These are phyloP conservation scores for Cladosporium sp. DNA, from an alignment of 2,329 filamentous ascomycete genomes.

Conservation along the genomic window DNA sequence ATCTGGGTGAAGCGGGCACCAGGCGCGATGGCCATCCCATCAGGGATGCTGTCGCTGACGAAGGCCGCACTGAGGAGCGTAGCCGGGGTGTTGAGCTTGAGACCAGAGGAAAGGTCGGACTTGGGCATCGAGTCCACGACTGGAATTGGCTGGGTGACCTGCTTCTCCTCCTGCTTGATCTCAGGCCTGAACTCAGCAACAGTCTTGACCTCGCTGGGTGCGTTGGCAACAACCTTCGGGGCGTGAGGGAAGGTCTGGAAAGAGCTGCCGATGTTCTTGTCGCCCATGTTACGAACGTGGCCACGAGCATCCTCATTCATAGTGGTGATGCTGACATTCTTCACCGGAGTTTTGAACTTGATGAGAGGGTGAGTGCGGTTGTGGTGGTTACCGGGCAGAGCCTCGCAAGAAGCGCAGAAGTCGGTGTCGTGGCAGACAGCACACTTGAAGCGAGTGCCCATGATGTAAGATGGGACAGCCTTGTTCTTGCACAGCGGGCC, in stretches of 20 bases:
- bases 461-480: constrained; percentile 62
- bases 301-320: constrained; percentile 73
- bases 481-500: constrained; percentile 74
- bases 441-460: constrained; percentile 92
- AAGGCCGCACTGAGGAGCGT: constrained; percentile 64
- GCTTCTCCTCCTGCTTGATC: constrained; percentile 26
- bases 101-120: neutral
- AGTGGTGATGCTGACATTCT: constrained; percentile 83
- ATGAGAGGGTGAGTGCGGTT: constrained; percentile 96
- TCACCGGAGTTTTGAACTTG: constrained; percentile 93
- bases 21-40: constrained; percentile 71
- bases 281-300: constrained; percentile 71
- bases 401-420: constrained; percentile 93
- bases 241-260: constrained; percentile 23
- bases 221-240: constrained; percentile 47
- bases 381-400: constrained; percentile 77
- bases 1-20: constrained; percentile 81
- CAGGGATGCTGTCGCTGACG: constrained; percentile 72
- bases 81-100: constrained; percentile 24
- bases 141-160: constrained; percentile 23
- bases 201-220: constrained; percentile 64
- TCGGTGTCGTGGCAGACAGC: constrained; percentile 92
- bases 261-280: constrained; percentile 44
- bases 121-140: neutral
- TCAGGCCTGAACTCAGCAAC: constrained; percentile 70